Percentiles rank a stretch among this genome's conserved stretches.
These are phyloP conservation scores for Ceriops zippeliana DNA, from an alignment of 345 rosid genomes.

Conservation along the genomic window DNA sequence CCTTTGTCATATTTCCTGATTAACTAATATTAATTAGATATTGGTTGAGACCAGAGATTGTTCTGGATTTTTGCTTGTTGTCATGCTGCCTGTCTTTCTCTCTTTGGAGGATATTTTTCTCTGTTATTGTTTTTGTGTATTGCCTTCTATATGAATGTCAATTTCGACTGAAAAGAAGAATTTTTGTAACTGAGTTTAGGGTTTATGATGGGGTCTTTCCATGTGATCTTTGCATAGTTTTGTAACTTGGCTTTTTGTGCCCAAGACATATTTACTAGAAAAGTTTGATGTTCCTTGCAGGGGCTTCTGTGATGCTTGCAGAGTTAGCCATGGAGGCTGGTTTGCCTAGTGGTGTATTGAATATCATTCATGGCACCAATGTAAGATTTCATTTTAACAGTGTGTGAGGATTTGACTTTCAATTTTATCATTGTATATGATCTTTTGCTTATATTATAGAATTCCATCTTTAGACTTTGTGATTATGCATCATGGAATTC, in stretches of 20 bases:
- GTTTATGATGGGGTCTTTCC: too few species aligned
- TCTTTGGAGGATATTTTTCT: too few species aligned
- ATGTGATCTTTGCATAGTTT: too few species aligned
- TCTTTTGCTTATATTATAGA: not conserved
- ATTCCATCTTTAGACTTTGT: not conserved
- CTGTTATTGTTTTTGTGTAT: too few species aligned
- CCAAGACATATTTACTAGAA: not conserved
- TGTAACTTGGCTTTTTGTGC: not conserved
- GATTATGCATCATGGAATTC: not conserved
- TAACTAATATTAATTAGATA: too few species aligned
- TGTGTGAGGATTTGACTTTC: constrained; percentile 1
- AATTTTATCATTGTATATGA: not conserved
- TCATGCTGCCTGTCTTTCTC: too few species aligned
- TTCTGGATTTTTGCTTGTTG: too few species aligned
- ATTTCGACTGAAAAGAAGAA: too few species aligned
- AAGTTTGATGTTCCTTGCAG: constrained; percentile 16
- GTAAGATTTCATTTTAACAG: constrained; percentile 20
- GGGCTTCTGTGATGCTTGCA: constrained; percentile 46
- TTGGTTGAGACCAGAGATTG: too few species aligned
- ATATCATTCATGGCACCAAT: constrained; percentile 48
- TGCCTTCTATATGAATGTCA: too few species aligned
- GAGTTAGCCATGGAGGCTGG: constrained; percentile 57
- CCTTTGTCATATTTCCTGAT: too few species aligned
- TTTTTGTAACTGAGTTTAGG: too few species aligned
- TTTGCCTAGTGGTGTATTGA: constrained; percentile 50